Evolutionary conservation across 768 basidiomycete species (phyloP), one percentile per base, ranked within the genome.

Genomic region (Amanita polypyramis): DNA sequence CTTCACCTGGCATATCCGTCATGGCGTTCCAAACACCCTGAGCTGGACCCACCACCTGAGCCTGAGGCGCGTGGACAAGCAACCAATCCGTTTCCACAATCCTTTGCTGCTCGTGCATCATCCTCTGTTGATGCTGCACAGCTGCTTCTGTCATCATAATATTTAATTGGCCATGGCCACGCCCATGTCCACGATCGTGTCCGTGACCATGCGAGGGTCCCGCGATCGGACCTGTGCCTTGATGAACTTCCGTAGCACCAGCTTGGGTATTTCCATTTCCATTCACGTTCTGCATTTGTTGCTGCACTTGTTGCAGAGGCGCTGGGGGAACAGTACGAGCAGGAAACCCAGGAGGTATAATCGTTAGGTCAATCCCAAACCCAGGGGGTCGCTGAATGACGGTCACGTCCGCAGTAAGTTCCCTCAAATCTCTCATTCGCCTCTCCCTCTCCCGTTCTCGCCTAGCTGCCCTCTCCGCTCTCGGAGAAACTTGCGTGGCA

Each of bases 391-490:
- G 37, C 23, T 33, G 29, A 25, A 37, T 19, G 14, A 12, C 34
- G 14, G 17, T 15, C 5, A 25, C 36, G 40, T 33, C 37, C 4
- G 10, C 15, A n/a, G 25, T 30, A 15, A n/a, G 39, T 6, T 49
- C 47, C 20, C 47, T 19, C 30, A 41, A 8, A 5, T 49, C 47
- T 20, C 47, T 19, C 30, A 41, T 3, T 30, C 47, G 15, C 20
- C 47, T 34, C 15, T 49, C 47, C 23, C 47, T 41, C 5, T 46
- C 45, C 20, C 45, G 23, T 19, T 49, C 47, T 27, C 47, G 19
- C 39, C 47, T 49, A 6, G 47, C 47, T 12, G 47, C 47, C 34
- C 47, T 41, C 37, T 49, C 47, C 15, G 47, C 47, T 23, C 47
- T 40, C 3, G 47, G 38, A 5, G 47, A 33, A 5, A 42, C 29